These are phyloP conservation scores for Ascochyta viciae-villosae DNA, from an alignment of 2,329 filamentous ascomycete genomes.

Conservation along the genomic window DNA sequence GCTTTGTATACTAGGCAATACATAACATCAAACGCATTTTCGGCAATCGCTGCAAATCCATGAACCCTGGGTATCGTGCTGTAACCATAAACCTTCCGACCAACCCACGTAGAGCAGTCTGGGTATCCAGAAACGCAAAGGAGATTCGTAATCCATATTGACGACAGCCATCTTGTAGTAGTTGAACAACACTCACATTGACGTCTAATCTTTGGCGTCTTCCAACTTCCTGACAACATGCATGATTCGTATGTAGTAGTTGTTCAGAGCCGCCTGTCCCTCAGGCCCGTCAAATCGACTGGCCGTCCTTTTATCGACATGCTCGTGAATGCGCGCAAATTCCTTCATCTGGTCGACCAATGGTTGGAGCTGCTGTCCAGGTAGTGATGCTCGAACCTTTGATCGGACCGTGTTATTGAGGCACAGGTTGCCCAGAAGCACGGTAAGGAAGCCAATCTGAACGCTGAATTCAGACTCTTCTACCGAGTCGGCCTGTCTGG, in stretches of 20 bases:
- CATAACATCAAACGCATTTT: background rate
- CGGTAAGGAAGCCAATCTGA: slow-evolving; percentile 82
- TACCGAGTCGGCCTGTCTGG: slow-evolving; percentile 58
- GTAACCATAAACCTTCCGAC: slow-evolving; percentile 13
- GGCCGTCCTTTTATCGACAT: slow-evolving; percentile 57
- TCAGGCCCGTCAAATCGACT: slow-evolving; percentile 55
- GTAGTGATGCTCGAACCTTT: slow-evolving; percentile 53
- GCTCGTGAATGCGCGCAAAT: slow-evolving; percentile 66
- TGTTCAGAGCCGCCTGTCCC: slow-evolving; percentile 53
- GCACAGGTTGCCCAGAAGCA: slow-evolving; percentile 83
- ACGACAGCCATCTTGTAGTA: background rate
- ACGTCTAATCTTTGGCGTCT: slow-evolving; percentile 19
- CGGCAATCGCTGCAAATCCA: slow-evolving; percentile 11
- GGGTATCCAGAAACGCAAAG: slow-evolving; percentile 12
- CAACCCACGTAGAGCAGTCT: slow-evolving; percentile 5
- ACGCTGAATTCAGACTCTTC: slow-evolving; percentile 81
- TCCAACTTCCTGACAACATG: slow-evolving; percentile 59
- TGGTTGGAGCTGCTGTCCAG: slow-evolving; percentile 55
- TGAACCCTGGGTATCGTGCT: slow-evolving; percentile 26
- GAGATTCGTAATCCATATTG: slow-evolving; percentile 7
- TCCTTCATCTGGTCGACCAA: slow-evolving; percentile 67
- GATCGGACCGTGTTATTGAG: slow-evolving; percentile 59
- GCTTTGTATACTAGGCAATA: background rate
- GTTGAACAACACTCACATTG: background rate
- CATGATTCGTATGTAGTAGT: slow-evolving; percentile 62